Conservation (phyloP, 106 monocot genomes). For the Triglochin maritima region DNA sequence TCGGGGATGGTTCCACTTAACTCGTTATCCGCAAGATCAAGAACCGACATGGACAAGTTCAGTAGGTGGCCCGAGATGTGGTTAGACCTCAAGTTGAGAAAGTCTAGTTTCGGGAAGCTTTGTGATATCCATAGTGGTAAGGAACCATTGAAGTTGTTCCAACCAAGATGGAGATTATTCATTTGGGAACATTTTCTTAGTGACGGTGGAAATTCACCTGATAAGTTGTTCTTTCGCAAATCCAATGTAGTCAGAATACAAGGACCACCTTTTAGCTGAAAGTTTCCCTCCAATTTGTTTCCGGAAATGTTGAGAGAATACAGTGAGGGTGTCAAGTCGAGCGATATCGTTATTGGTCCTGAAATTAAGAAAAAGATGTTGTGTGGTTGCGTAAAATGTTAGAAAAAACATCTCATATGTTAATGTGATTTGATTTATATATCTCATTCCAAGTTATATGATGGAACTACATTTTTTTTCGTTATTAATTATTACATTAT, state of each 20-base stretch:
- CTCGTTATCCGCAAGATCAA: slow-evolving; percentile 27
- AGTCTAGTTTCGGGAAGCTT: background rate
- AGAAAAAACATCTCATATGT: background rate
- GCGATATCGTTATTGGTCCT: background rate
- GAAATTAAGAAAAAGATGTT: background rate
- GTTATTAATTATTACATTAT: too few relatives aligned
- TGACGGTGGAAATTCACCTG: background rate
- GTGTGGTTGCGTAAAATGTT: background rate
- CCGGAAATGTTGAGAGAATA: background rate
- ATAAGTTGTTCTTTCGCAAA: background rate
- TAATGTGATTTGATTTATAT: too few relatives aligned
- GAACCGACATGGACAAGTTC: background rate
- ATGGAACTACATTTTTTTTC: background rate
- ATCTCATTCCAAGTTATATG: background rate
- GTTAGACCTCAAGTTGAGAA: slow-evolving; percentile 1
- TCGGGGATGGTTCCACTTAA: slow-evolving; percentile 20
- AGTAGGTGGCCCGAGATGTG: background rate
- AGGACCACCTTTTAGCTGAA: background rate
- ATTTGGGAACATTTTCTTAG: background rate
- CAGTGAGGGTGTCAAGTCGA: background rate
- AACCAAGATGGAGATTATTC: slow-evolving; percentile 2
- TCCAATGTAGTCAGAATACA: slow-evolving; percentile 4
- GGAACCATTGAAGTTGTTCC: slow-evolving; percentile 1
- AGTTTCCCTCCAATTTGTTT: slow-evolving; percentile 3
- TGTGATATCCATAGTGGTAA: slow-evolving; percentile 3